Base-by-base conservation (phyloP, 2,329 filamentous ascomycete genomes). In the Botryotinia calthae region DNA sequence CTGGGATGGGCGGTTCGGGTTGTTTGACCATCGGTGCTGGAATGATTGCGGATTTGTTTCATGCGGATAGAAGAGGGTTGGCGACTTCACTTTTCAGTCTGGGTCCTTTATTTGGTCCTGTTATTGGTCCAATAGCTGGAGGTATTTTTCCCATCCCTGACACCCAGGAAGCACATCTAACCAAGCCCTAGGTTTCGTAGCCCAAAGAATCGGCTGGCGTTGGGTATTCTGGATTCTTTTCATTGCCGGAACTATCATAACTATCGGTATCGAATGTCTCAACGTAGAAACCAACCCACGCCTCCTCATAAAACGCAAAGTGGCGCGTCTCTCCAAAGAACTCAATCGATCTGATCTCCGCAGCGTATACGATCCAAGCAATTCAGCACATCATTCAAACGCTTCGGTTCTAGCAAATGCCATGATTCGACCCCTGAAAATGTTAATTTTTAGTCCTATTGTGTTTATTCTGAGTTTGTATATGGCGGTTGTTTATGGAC, bases 1-100 rank as follows among this genome's bases (percentile, higher is more conserved):
- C 87, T 9, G 91, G 91, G 16, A 80, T 87, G 18, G 86, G 86
- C 58, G 87, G 86, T 67, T 85, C 84, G n/a, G 85, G 74, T 37
- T 81, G 59, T 73, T 22, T 81, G 77, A 69, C 79, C 74, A 62
- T 76, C 42, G 77, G 77, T n/a, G 76, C 73, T 66, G 76, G 77
- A 48, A 75, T 76, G 25, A 72, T 78, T 37, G 74, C 75, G 31
- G 76, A 78, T 66, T 54, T 78, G 25, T 72, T 77, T 31, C 70
- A 71, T 54, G 66, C 65, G 37, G 75, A 74, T 42, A 62, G 76
- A 48, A 73, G 77, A 37, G 77, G 75, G 14, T 64, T 70, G 34
- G 75, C 69, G n/a, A 76, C 76, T 54, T 72, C 76, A n/a, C 25
- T 76, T 18, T 78, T 71, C 44, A 72, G 67, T 28, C 12, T 76